Evolutionary conservation across 2,329 filamentous ascomycete genomes (phyloP).

Genomic region (Metarhizium brunneum): DNA sequence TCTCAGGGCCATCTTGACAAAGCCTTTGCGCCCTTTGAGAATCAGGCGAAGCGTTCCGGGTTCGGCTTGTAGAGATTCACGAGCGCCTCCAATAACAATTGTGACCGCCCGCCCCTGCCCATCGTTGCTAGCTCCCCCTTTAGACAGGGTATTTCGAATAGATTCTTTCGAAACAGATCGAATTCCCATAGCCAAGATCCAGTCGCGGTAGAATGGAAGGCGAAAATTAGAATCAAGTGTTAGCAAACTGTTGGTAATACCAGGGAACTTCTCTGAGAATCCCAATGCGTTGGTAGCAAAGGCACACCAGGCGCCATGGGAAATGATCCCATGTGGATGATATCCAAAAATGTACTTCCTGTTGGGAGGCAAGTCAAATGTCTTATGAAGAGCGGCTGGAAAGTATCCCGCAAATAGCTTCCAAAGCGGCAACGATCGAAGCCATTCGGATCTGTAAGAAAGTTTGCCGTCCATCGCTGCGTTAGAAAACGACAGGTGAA

Average conservation of each 20-base stretch:
- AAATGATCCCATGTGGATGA: slow-evolving; percentile 96
- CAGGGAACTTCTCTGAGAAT: slow-evolving; percentile 80
- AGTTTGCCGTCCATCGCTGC: slow-evolving; percentile 69
- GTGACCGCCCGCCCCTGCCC: slow-evolving; percentile 95
- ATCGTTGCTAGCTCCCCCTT: slow-evolving; percentile 65
- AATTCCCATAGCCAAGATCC: slow-evolving; percentile 80
- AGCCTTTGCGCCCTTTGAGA: slow-evolving; percentile 77
- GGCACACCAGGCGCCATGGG: slow-evolving; percentile 85
- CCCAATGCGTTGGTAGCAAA: slow-evolving; percentile 87
- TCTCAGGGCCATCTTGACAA: slow-evolving; percentile 85
- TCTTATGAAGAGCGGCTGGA: slow-evolving; percentile 80
- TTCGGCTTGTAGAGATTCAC: slow-evolving; percentile 82
- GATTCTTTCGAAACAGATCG: slow-evolving; percentile 85
- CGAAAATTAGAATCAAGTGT: slow-evolving; percentile 96
- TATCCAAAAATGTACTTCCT: slow-evolving; percentile 96
- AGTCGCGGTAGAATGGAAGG: slow-evolving; percentile 88
- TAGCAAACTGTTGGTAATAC: slow-evolving; percentile 86
- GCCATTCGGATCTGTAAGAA: slow-evolving; percentile 61
- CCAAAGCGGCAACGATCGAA: slow-evolving; percentile 71
- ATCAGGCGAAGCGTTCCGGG: slow-evolving; percentile 71
- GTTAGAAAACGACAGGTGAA: slow-evolving; percentile 75
- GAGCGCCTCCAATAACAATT: slow-evolving; percentile 86
- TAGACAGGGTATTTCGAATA: slow-evolving; percentile 78
- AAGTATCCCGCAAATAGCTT: slow-evolving; percentile 88
- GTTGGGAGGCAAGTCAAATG: slow-evolving; percentile 65